phyloP scores from a whole-genome alignment of 23 red algal genomes.

The Gracilaria domingensis region DNA sequence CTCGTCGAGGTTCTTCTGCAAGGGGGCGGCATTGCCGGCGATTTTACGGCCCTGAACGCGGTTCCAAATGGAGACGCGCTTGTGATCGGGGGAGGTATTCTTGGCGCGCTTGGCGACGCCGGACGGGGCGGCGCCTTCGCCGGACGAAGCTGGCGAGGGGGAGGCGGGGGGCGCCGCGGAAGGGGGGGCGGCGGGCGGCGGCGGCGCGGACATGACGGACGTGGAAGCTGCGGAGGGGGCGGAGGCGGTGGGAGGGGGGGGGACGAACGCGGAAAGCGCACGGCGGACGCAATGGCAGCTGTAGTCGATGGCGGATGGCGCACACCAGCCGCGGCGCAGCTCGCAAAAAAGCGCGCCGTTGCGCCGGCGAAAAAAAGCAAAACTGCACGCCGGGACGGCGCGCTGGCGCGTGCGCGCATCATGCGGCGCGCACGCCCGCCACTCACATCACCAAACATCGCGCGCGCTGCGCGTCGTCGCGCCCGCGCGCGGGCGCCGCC shows the following conservation, averaged over 20 bases:
- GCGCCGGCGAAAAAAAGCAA: too few relatives aligned
- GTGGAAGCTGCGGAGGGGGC: not conserved
- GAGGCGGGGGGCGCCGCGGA: not conserved
- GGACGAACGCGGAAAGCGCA: too few relatives aligned
- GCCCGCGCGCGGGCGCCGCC: not conserved
- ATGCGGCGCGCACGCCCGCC: too few relatives aligned
- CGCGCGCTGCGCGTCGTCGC: not conserved
- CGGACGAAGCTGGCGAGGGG: not conserved
- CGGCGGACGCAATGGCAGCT: too few relatives aligned
- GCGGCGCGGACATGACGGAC: not conserved
- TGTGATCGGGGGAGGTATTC: slow-evolving; percentile 39
- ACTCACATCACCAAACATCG: not conserved
- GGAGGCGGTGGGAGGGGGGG: not conserved
- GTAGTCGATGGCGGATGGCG: too few relatives aligned
- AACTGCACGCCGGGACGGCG: too few relatives aligned
- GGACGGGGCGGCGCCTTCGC: not conserved
- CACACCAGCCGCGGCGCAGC: too few relatives aligned
- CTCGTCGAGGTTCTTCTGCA: slow-evolving; percentile 74
- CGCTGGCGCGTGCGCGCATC: too few relatives aligned
- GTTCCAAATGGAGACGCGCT: slow-evolving; percentile 95
- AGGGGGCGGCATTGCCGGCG: slow-evolving; percentile 89
- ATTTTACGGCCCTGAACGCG: slow-evolving; percentile 89
- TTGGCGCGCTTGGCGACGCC: not conserved
- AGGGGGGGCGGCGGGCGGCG: not conserved
- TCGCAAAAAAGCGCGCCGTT: not conserved